These are phyloP conservation scores for Quercus aquifolioides DNA, from an alignment of 306 rosid genomes.

Conservation along the genomic window DNA sequence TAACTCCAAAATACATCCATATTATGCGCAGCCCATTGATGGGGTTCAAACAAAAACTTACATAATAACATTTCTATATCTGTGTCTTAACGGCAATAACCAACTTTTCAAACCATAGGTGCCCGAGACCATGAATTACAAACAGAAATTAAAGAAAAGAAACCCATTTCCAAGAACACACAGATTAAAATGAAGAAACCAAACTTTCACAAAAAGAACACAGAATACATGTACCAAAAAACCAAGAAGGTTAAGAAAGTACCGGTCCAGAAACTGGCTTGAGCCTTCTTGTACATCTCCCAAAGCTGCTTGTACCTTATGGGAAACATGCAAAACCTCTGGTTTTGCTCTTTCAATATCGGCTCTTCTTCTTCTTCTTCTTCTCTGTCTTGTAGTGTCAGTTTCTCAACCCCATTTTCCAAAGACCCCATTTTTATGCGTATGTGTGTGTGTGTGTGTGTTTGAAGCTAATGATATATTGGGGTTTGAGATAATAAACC, in stretches of 20 bases:
- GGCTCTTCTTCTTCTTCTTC: conserved; percentile 46
- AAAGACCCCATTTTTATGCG: conserved; percentile 48
- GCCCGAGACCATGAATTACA: neutral
- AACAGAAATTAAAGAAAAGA: neutral
- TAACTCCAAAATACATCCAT: neutral
- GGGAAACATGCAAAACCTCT: conserved; percentile 90
- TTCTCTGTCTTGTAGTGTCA: neutral
- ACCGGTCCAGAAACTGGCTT: conserved; percentile 99
- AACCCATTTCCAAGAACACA: neutral
- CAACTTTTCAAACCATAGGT: neutral
- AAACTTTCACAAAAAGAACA: neutral
- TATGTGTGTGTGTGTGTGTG: neutral
- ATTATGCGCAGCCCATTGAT: neutral
- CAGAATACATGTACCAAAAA: neutral
- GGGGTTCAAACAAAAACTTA: neutral
- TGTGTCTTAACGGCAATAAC: too few species aligned
- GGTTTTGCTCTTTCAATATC: conserved; percentile 61
- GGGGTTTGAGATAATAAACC: conserved; percentile 23
- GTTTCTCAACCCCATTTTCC: conserved; percentile 27
- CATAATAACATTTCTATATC: too few species aligned
- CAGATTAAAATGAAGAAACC: neutral
- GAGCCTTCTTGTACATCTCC: conserved; percentile 95
- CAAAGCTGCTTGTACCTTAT: conserved; percentile 65
- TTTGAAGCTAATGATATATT: neutral
- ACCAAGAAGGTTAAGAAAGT: conserved; percentile 5